Conservation (phyloP, 2,329 filamentous ascomycete genomes). For the Periconia digitata region DNA sequence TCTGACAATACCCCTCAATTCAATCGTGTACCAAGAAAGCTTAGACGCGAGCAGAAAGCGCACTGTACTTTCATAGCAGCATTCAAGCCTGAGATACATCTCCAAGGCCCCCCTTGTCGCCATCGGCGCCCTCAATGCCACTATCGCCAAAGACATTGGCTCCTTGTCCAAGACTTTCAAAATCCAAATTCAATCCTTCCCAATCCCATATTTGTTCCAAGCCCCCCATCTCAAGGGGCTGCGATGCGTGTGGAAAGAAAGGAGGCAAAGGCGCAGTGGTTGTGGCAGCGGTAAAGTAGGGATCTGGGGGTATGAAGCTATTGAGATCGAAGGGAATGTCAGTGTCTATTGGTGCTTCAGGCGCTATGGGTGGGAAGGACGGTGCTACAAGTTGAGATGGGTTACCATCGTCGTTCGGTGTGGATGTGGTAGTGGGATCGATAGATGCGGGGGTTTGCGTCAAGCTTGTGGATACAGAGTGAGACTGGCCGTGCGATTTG, state of each 20-base stretch:
- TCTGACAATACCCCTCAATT: too few relatives aligned
- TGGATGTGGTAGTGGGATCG: neutral
- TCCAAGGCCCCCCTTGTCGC: too few relatives aligned
- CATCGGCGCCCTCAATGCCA: too few relatives aligned
- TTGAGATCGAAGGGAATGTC: conserved; percentile 31
- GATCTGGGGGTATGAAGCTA: conserved; percentile 30
- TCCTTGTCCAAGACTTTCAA: neutral
- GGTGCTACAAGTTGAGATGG: neutral
- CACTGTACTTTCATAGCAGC: too few relatives aligned
- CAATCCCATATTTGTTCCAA: conserved; percentile 38
- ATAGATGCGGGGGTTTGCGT: neutral
- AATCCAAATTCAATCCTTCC: conserved; percentile 29
- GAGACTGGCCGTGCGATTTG: neutral
- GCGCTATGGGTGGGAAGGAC: neutral
- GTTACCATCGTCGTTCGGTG: neutral
- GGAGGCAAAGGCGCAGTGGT: neutral
- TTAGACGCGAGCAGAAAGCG: too few relatives aligned
- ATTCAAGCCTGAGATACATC: too few relatives aligned
- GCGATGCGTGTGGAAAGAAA: conserved; percentile 3
- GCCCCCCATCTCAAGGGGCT: conserved; percentile 27
- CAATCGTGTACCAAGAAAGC: too few relatives aligned
- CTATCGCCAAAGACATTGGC: too few relatives aligned
- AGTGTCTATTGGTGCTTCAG: conserved; percentile 12
- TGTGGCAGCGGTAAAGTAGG: conserved; percentile 10
- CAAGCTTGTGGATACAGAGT: neutral